These are phyloP conservation scores for Emergomyces orientalis DNA, from an alignment of 2,329 filamentous ascomycete species.

Conservation along the genomic window DNA sequence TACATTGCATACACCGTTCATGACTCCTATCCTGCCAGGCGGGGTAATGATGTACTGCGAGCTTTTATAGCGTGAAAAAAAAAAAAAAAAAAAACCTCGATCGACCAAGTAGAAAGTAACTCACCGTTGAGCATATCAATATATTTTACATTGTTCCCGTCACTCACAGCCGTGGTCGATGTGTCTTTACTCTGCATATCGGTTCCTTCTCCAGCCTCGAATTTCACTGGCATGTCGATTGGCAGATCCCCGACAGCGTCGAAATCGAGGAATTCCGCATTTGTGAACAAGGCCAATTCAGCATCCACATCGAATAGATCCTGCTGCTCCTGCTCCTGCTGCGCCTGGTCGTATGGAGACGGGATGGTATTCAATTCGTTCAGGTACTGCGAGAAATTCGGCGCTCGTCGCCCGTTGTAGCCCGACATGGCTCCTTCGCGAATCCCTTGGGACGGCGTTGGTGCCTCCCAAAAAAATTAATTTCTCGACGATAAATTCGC, in stretches of 20 bases:
- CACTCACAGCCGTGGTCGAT: neutral
- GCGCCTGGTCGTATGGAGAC: conserved; percentile 53
- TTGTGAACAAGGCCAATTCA: conserved; percentile 70
- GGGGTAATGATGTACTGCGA: neutral
- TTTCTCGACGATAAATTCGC: neutral
- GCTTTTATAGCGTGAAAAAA: neutral
- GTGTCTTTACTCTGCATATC: conserved; percentile 20
- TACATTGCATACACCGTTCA: no score
- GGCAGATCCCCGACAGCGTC: conserved; percentile 40
- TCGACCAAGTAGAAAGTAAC: conserved; percentile 16
- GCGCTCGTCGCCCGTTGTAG: conserved; percentile 66
- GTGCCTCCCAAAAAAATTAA: neutral
- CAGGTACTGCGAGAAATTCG: conserved; percentile 84
- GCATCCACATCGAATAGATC: conserved; percentile 56
- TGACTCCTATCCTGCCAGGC: neutral
- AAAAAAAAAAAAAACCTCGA: conserved; percentile 6
- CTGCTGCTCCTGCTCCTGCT: conserved; percentile 46
- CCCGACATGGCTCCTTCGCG: conserved; percentile 54
- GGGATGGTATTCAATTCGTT: conserved; percentile 69
- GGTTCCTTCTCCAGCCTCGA: conserved; percentile 14
- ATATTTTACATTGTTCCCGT: conserved; percentile 30
- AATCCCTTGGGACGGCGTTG: neutral
- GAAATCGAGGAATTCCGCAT: conserved; percentile 73
- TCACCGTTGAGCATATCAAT: conserved; percentile 36
- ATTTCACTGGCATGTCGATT: conserved; percentile 21